These are phyloP conservation scores for Fomes fomentarius DNA, from an alignment of 1,284 basidiomycete genomes.

Conservation along the genomic window DNA sequence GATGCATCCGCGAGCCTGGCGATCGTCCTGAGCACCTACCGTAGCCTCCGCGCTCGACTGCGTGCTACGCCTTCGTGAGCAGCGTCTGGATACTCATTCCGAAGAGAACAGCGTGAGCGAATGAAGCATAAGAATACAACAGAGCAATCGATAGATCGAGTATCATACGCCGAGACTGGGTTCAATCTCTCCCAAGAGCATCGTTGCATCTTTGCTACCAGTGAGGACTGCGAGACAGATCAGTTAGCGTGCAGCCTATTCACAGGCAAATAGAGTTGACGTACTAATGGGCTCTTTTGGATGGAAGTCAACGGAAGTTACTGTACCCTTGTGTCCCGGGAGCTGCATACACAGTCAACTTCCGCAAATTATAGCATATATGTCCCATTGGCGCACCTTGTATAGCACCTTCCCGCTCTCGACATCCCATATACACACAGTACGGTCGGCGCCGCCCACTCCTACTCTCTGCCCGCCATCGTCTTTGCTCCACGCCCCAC, in stretches of 20 bases:
- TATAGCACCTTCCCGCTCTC: constrained; percentile 84
- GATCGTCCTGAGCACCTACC: too few species aligned
- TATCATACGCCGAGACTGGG: constrained; percentile 35
- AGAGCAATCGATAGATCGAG: not conserved
- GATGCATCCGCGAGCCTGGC: too few species aligned
- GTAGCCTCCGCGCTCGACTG: too few species aligned
- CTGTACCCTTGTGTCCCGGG: constrained; percentile 93
- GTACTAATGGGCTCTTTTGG: constrained; percentile 90
- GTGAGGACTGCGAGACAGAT: constrained; percentile 64
- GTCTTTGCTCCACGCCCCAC: constrained; percentile 82
- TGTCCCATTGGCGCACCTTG: constrained; percentile 59
- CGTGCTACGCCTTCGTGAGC: too few species aligned
- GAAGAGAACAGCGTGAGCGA: too few species aligned
- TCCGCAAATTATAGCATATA: not conserved
- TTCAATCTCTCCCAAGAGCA: constrained; percentile 90
- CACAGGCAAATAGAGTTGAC: constrained; percentile 29
- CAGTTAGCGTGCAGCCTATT: constrained; percentile 9
- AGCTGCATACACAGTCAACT: constrained; percentile 48
- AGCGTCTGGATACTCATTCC: too few species aligned
- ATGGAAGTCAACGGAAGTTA: constrained; percentile 89
- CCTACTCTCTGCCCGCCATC: constrained; percentile 75
- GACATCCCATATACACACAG: constrained; percentile 93
- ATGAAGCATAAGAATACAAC: constrained; percentile 9
- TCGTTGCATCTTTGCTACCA: constrained; percentile 86
- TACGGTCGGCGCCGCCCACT: constrained; percentile 80